These are phyloP conservation scores for Hypoxylon sp. DNA, from an alignment of 2,329 filamentous ascomycete genomes.

Conservation along the genomic window DNA sequence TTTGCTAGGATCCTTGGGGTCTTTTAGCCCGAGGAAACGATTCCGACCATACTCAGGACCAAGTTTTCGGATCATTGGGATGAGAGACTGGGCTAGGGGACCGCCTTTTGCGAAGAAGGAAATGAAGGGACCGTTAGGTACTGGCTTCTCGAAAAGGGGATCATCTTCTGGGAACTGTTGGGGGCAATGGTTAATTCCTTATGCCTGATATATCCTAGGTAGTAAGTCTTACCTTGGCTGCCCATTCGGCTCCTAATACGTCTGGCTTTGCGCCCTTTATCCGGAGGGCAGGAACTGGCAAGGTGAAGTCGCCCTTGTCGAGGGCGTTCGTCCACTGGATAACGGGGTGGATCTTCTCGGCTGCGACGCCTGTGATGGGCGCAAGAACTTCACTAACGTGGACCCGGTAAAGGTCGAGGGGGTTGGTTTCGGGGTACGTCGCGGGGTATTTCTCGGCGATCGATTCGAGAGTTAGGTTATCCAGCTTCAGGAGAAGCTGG, in stretches of 20 bases:
- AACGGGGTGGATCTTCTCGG: conserved; percentile 78
- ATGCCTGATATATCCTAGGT: neutral
- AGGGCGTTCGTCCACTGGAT: conserved; percentile 83
- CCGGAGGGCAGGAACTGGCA: conserved; percentile 84
- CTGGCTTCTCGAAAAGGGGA: conserved; percentile 78
- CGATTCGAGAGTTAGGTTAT: conserved; percentile 34
- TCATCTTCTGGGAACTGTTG: conserved; percentile 77
- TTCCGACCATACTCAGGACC: conserved; percentile 75
- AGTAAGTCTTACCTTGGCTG: conserved; percentile 63
- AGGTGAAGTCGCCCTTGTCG: conserved; percentile 85
- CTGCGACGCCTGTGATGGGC: conserved; percentile 77
- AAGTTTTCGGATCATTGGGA: conserved; percentile 77
- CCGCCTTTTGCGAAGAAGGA: conserved; percentile 84
- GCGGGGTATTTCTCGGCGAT: conserved; percentile 62
- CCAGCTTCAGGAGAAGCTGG: conserved; percentile 31
- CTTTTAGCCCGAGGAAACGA: conserved; percentile 68
- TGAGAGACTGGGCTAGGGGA: conserved; percentile 73
- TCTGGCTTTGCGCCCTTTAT: conserved; percentile 78
- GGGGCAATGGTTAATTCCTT: conserved; percentile 30
- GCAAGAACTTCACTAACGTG: conserved; percentile 79
- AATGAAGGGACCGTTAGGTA: conserved; percentile 76
- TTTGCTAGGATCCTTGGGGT: conserved; percentile 58
- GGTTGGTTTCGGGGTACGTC: conserved; percentile 77
- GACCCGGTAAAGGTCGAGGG: conserved; percentile 82
- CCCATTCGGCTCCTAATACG: conserved; percentile 73